These are phyloP conservation scores for Umbelopsis sp. DNA, from an alignment of 192 early-diverging fungal genomes.

Conservation along the genomic window DNA sequence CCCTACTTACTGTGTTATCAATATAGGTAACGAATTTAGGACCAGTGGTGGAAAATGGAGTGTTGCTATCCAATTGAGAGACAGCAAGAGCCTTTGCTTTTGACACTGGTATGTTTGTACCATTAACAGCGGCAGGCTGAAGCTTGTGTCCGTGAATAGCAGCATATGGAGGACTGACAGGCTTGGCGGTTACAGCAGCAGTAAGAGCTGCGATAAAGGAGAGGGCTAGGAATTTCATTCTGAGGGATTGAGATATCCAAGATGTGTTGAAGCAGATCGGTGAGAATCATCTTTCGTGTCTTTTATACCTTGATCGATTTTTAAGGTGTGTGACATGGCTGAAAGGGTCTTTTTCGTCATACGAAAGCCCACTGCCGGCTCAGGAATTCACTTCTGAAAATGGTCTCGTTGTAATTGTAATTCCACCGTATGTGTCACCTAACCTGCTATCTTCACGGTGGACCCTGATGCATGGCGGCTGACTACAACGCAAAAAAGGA, in stretches of 20 bases:
- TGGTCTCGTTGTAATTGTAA: slow-evolving; percentile 8
- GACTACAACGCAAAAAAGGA: neutral
- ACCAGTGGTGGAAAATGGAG: slow-evolving; percentile 22
- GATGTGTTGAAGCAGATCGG: neutral
- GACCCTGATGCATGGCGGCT: slow-evolving; percentile 8
- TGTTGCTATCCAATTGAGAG: neutral
- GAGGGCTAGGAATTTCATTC: slow-evolving; percentile 7
- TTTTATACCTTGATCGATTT: neutral
- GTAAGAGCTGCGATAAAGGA: slow-evolving; percentile 7
- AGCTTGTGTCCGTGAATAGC: slow-evolving; percentile 23
- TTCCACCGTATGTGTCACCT: neutral
- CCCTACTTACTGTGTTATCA: slow-evolving; percentile 30
- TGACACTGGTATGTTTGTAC: neutral
- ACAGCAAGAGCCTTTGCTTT: neutral
- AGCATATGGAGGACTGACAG: slow-evolving; percentile 11
- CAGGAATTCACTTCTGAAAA: slow-evolving; percentile 6
- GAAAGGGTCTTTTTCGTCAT: slow-evolving; percentile 15
- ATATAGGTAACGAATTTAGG: slow-evolving; percentile 41
- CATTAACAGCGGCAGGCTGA: neutral
- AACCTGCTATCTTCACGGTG: neutral
- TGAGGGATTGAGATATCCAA: neutral
- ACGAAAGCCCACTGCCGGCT: neutral
- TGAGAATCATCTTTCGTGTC: neutral
- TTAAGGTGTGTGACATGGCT: slow-evolving; percentile 7
- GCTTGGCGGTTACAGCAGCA: neutral